Conservation (phyloP, 345 rosid genomes). For the Dipteronia sinensis region DNA sequence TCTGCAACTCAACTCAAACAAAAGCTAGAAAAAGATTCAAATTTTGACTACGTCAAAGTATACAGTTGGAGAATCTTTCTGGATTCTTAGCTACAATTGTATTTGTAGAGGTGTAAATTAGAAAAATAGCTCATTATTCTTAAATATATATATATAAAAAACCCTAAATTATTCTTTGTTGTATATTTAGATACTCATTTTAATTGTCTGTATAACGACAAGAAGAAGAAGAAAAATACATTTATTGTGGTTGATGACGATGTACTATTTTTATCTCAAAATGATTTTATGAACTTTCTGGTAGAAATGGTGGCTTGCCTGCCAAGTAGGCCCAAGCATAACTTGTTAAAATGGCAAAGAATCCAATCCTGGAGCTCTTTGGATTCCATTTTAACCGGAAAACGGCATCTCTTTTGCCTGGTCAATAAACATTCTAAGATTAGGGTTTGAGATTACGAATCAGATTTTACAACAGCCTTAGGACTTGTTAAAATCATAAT, state of each 20-base stretch:
- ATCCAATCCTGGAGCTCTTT: conserved; percentile 27
- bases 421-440: neutral
- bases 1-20: conserved; percentile 53
- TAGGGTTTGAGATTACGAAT: neutral
- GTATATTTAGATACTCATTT: too few species aligned
- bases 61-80: conserved; percentile 63
- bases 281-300: neutral
- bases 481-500: too few species aligned
- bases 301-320: neutral
- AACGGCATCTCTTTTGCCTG: conserved; percentile 19
- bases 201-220: too few species aligned
- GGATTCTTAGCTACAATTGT: conserved; percentile 7
- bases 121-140: conserved; percentile 10
- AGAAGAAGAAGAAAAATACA: too few species aligned
- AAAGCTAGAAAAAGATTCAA: conserved; percentile 47
- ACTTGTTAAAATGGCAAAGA: conserved; percentile 32
- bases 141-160: neutral
- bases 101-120: neutral
- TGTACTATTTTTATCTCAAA: neutral
- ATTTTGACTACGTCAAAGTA: conserved; percentile 50
- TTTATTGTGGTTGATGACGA: neutral
- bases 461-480: neutral
- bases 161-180: neutral
- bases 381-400: conserved; percentile 1
- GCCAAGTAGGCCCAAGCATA: conserved; percentile 14